Evolutionary conservation across 805 yeast species (phyloP).

Genomic region (fission yeast (Schizosaccharomyces pombe)): DNA sequence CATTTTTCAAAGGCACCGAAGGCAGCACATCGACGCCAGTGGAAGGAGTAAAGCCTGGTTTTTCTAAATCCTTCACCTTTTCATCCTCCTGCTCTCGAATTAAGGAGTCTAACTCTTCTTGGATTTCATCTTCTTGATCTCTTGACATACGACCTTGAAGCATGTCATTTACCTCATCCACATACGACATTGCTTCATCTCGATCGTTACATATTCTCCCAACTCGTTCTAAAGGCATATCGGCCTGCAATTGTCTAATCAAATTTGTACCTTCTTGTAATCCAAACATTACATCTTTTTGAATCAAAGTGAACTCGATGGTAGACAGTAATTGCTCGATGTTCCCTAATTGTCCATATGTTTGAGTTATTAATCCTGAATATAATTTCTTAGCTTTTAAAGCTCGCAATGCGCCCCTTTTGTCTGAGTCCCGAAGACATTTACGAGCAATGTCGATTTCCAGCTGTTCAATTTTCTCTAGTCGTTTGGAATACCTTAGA

Average conservation of each 20-base stretch:
- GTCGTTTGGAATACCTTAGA: constrained; percentile 41
- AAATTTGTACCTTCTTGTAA: constrained; percentile 59
- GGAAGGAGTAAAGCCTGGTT: too few species aligned
- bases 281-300: constrained; percentile 62
- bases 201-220: constrained; percentile 66
- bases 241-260: constrained; percentile 49
- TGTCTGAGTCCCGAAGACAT: constrained; percentile 30
- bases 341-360: constrained; percentile 55
- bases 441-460: constrained; percentile 40
- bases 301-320: constrained; percentile 75
- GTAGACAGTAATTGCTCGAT: constrained; percentile 56
- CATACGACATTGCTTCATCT: constrained; percentile 54
- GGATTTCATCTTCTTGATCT: constrained; percentile 17
- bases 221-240: constrained; percentile 54
- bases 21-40: too few species aligned
- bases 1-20: not conserved
- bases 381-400: constrained; percentile 65
- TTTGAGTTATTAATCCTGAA: constrained; percentile 39
- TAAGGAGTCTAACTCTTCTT: constrained; percentile 12
- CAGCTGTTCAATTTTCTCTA: constrained; percentile 30
- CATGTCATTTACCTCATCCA: constrained; percentile 17
- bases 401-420: constrained; percentile 40
- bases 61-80: too few species aligned
- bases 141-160: constrained; percentile 18
- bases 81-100: not conserved